Base-by-base conservation (phyloP, 2,329 filamentous ascomycete genomes). In the Rosellinia necatrix region DNA sequence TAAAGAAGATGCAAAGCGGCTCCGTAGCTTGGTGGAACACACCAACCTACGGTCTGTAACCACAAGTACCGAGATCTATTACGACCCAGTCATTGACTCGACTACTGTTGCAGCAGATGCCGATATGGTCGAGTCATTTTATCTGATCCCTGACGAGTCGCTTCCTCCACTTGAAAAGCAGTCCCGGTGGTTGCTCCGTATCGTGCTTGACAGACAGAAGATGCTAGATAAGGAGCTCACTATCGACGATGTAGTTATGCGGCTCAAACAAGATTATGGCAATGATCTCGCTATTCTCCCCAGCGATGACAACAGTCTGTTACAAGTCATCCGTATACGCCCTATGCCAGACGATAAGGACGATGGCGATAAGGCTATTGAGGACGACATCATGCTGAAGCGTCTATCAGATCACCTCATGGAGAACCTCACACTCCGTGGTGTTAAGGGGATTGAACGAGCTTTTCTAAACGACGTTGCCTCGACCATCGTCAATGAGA, bases 101-200 rank as follows among this genome's bases (percentile, higher is more conserved):
- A 99, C 96, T 0, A 89, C 87, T 63, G 96, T 99, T 66, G 83
- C 89, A 30, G 90, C 90, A 53, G 94, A 99, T 78, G 76, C 83
- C 58, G 94, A 97, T 68, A 96, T 97, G 84, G 90, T 99, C 6
- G 92, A 97, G 65, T 96, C 93, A 0, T 97, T 96, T 79, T 97
- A 93, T 76, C 86, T 97, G 71, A 90, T 97, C 70, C 91, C 91
- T 0, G 92, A 96, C 63, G 91, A 96, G 37, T 78, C 76, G 17
- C 78, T 81, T 24, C 80, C 83, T 53, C 76, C 78, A 1, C 74
- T 81, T 53, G 86, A 90, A 37, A 84, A 84, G 58, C 93, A 97
- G 74, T 97, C 94, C 7, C 90, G 92, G 72, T 99, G 96, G 96
- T 78, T 99, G 58, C 83, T 99, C 44, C 92, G 94, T 78, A 90